Base-by-base conservation (phyloP, 2,329 filamentous ascomycete species). In the Phialocephala subalpina region DNA sequence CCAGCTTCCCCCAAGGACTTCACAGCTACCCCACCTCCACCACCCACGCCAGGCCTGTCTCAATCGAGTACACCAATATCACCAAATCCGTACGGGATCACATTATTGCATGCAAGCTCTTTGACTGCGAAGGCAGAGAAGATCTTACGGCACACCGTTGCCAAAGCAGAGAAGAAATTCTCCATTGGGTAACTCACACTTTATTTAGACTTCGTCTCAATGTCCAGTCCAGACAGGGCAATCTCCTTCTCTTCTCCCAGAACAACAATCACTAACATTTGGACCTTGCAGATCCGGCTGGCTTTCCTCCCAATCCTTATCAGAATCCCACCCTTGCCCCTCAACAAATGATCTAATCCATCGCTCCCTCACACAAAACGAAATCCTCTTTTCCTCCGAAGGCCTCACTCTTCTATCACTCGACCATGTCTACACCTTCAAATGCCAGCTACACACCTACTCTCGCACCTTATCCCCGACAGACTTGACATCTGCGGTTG, bases 341-440 rank as follows among this genome's bases (percentile, higher is more conserved):
- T 76, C 87, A 7, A 83, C 83, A 2, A 78, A 78, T 47, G 82
- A 85, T 59, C 79, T 91, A 18, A 80, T 90, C 57, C 80, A 82
- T 62, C 82, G 83, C 64, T 90, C 87, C 33, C 79, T 88, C 29
- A 73, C 78, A 47, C 89, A 91, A 71, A 87, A 89, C 73, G 85
- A 89, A 65, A 77, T 87, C 27, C 80, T 91, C 61, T 90, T 89
- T 80, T 83, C 83, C 1, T 83, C 85, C 1, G 84, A 86, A 29
- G 86, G 87, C 20, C 80, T 91, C 12, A 88, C 83, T 0, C 78
- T 91, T 8, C 75, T 90, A 16, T 82, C 86, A 0, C 81, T 90
- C 12, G 88, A 91, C 75, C 82, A 86, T 58, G 76, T 90, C 55
- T 91, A 90, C 78, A 87, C 85, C 49, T 87, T 91, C 78, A 90